Evolutionary conservation across 768 basidiomycete species (phyloP), one percentile per base, ranked within the genome.

Genomic region (Butyriboletus loyo): DNA sequence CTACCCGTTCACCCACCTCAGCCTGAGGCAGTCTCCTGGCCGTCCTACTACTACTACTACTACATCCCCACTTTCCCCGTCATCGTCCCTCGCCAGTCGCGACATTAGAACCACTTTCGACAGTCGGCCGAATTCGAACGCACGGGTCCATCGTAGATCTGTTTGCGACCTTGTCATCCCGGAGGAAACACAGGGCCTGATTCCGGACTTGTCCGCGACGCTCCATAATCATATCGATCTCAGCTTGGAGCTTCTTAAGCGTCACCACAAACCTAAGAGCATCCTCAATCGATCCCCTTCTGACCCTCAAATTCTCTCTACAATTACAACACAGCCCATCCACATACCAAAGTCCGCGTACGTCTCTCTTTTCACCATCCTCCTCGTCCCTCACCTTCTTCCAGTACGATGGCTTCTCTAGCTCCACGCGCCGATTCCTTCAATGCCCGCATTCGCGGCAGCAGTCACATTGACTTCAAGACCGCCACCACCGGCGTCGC

Each of bases 401-500:
- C 58, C 71, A 82, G 73, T 66, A 80, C 80, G 73, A 79, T 85
- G 73, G 75, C 56, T 63, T 81, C 60, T 36, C 71, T 77, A 22
- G 76, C 84, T 70, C 86, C 85, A 48, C 79, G 83, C 59, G 72
- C 70, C 64, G 86, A 89, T 57, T 79, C 86, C 52, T 76, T 87
- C 81, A 83, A 78, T 60, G 78, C 83, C 66, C 85, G 88, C 56
- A 82, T 80, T 49, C 84, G 89, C 53, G 89, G 89, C 59, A 82
- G 84, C 49, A 84, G 82, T 61, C 87, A 91, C 70, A 86, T 91
- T 76, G 89, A 98, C 75, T 96, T 96, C 84, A 94, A 95, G 79
- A 95, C 92, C n/a, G 96, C 96, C 58, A 95, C 84, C 47, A 94
- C 92, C 49, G 92, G 92, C 59, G 87, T 94, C 59, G 88, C 91